A percentile compares a stretch with the other conserved stretches of the same genome.
phyloP scores from a whole-genome alignment of 2,329 filamentous ascomycete genomes.

The Sarocladiaceae sp. region DNA sequence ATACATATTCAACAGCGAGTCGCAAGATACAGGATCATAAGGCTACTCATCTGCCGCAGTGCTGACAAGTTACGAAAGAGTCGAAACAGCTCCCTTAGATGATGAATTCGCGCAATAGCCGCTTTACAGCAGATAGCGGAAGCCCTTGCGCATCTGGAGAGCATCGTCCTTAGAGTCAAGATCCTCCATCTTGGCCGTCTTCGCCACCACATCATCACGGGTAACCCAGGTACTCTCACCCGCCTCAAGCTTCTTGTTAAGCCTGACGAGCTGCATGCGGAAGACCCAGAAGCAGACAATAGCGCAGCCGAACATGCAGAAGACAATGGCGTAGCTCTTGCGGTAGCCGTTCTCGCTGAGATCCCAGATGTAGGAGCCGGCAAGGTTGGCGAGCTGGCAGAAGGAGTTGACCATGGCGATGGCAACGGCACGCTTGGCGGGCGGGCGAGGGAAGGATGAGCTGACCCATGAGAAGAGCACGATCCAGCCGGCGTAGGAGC shows the following conservation, averaged over 20 bases:
- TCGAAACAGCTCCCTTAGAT: no score
- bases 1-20: no score
- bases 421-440: slow-evolving; percentile 54
- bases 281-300: slow-evolving; percentile 45
- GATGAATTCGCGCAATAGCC: no score
- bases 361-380: slow-evolving; percentile 58
- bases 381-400: slow-evolving; percentile 51
- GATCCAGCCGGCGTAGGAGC: slow-evolving; percentile 48
- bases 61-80: no score
- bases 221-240: slow-evolving; percentile 33
- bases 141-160: slow-evolving; percentile 38
- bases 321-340: slow-evolving; percentile 59
- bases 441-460: slow-evolving; percentile 50
- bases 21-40: no score
- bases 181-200: slow-evolving; percentile 32
- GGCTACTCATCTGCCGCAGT: no score
- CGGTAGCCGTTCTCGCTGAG: slow-evolving; percentile 54
- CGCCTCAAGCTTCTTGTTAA: slow-evolving; percentile 42
- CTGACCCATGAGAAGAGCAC: slow-evolving; percentile 54
- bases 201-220: slow-evolving; percentile 29
- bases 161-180: slow-evolving; percentile 37
- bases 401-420: slow-evolving; percentile 56
- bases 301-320: slow-evolving; percentile 56
- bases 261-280: slow-evolving; percentile 35
- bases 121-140: slow-evolving; percentile 39